A percentile compares a stretch with the other conserved stretches of the same genome.
phyloP scores from a whole-genome alignment of 768 basidiomycete genomes.

The Auricularia sp. region DNA sequence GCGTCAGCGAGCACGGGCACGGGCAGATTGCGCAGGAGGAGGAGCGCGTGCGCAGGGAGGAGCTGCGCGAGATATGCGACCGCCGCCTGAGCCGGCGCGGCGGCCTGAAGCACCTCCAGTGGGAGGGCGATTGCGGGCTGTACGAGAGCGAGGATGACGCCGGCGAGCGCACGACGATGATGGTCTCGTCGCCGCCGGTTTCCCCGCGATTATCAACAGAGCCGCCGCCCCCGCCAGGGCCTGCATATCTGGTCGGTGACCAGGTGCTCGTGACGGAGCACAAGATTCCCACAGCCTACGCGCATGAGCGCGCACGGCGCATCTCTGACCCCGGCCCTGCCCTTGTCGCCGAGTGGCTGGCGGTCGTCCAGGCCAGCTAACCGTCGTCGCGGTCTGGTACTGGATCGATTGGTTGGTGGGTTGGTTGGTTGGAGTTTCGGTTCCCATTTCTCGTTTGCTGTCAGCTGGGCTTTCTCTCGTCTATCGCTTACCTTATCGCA shows the following conservation, averaged over 20 bases:
- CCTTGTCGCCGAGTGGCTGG: neutral
- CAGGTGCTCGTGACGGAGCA: neutral
- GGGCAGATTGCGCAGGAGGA: neutral
- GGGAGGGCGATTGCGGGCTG: neutral
- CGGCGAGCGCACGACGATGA: neutral
- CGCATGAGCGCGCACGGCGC: neutral
- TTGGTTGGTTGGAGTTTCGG: too few species aligned
- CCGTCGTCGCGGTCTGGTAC: neutral
- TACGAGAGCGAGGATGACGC: neutral
- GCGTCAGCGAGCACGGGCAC: neutral
- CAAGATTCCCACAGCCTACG: neutral
- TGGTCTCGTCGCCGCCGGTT: neutral
- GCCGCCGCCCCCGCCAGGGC: neutral
- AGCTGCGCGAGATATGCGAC: neutral
- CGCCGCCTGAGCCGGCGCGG: neutral
- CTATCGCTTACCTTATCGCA: neutral
- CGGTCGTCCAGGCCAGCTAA: neutral
- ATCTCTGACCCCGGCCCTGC: neutral
- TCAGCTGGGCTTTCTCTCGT: neutral
- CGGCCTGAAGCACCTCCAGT: neutral
- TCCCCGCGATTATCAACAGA: neutral
- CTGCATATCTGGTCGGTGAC: neutral
- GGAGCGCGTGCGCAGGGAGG: conserved; percentile 9
- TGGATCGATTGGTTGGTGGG: too few species aligned
- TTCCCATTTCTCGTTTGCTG: too few species aligned